Evolutionary conservation across 352 stramenopile genomes (phyloP).

Genomic region (Phytophthora idaei): DNA sequence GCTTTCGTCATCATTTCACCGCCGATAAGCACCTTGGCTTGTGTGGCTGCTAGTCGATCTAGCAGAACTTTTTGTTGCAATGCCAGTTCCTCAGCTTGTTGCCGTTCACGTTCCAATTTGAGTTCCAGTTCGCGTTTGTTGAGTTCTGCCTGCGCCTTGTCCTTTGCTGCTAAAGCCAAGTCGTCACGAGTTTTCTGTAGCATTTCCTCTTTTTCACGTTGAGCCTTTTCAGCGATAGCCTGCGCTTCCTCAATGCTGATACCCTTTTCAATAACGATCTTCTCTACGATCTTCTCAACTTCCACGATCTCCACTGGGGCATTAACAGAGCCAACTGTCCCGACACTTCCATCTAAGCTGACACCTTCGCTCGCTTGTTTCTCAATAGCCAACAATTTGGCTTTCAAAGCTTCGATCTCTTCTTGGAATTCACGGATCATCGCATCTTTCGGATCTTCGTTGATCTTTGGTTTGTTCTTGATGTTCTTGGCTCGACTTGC

Average conservation of each 20-base stretch:
- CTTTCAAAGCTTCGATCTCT: slow-evolving; percentile 95
- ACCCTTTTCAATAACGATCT: slow-evolving; percentile 83
- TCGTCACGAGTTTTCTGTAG: slow-evolving; percentile 72
- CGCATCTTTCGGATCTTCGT: slow-evolving; percentile 98
- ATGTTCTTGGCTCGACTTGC: slow-evolving; percentile 99
- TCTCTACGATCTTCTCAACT: slow-evolving; percentile 86
- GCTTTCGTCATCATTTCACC: slow-evolving; percentile 94
- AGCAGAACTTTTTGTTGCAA: slow-evolving; percentile 79
- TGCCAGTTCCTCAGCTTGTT: slow-evolving; percentile 72
- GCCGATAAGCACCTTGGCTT: slow-evolving; percentile 92
- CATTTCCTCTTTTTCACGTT: slow-evolving; percentile 80
- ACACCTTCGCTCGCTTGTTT: slow-evolving; percentile 41
- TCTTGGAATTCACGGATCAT: slow-evolving; percentile 98
- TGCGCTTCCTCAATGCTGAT: slow-evolving; percentile 82
- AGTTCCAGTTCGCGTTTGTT: slow-evolving; percentile 88
- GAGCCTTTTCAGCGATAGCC: slow-evolving; percentile 71
- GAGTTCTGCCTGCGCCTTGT: slow-evolving; percentile 84
- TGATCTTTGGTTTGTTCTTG: slow-evolving; percentile 99
- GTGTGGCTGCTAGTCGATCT: slow-evolving; percentile 90
- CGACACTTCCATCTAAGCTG: slow-evolving; percentile 2
- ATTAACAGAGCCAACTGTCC: slow-evolving; percentile 3
- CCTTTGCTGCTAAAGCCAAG: slow-evolving; percentile 70
- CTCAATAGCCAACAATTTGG: slow-evolving; percentile 68
- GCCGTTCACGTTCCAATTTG: slow-evolving; percentile 88
- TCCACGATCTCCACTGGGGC: slow-evolving; percentile 53